Percentiles rank a stretch among this genome's conserved stretches.
phyloP scores from a whole-genome alignment of 176 grass and related monocot species.

The Ananas comosus region DNA sequence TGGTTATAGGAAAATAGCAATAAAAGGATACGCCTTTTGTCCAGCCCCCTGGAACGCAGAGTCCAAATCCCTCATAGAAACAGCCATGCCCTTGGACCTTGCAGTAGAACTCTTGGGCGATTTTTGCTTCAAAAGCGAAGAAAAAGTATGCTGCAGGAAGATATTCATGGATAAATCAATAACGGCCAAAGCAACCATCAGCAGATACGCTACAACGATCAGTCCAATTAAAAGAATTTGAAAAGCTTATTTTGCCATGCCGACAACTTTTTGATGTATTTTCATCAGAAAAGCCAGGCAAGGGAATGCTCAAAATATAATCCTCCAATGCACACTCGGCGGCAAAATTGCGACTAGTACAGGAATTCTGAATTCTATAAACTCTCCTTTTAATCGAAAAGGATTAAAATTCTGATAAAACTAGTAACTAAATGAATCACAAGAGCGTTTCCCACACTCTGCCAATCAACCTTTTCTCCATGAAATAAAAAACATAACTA shows the following conservation, averaged over 20 bases:
- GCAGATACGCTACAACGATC: not conserved
- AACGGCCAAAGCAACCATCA: not conserved
- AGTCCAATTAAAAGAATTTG: not conserved
- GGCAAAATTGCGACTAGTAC: not conserved
- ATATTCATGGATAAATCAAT: slow-evolving; percentile 4
- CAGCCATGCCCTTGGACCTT: slow-evolving; percentile 57
- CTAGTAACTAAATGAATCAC: too few relatives aligned
- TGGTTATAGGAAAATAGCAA: slow-evolving; percentile 8
- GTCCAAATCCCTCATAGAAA: slow-evolving; percentile 89
- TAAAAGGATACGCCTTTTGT: slow-evolving; percentile 86
- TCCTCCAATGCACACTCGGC: not conserved
- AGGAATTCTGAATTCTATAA: not conserved
- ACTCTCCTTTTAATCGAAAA: too few relatives aligned
- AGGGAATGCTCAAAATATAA: not conserved
- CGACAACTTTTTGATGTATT: not conserved
- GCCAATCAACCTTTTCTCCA: too few relatives aligned
- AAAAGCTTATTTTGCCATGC: not conserved
- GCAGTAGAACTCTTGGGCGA: slow-evolving; percentile 32
- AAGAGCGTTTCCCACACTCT: too few relatives aligned
- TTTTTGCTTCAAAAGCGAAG: slow-evolving; percentile 75
- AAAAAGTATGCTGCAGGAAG: slow-evolving; percentile 65
- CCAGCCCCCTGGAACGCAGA: slow-evolving; percentile 75
- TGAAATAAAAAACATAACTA: too few relatives aligned
- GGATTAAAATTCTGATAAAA: too few relatives aligned
- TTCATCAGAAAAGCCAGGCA: not conserved